A percentile compares a stretch with the other conserved stretches of the same genome.
phyloP scores from a whole-genome alignment of 495 filamentous ascomycete species.

The Podospora tetraspora region DNA sequence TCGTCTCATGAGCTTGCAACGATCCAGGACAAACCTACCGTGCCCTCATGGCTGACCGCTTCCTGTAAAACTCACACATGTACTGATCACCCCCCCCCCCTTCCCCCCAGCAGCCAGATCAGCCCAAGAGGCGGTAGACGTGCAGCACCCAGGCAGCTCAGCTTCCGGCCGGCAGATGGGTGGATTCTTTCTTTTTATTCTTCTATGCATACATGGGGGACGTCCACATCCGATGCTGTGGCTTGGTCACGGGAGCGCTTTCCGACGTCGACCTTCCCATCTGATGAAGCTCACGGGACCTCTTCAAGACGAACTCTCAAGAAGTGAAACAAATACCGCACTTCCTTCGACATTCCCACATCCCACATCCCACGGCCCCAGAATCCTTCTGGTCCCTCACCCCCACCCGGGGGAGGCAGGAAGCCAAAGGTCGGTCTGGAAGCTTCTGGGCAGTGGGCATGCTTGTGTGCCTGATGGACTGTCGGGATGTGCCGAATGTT shows the following conservation, averaged over 20 bases:
- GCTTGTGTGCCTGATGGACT: neutral
- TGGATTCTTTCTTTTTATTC: neutral
- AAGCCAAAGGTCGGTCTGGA: neutral
- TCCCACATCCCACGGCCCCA: too few species aligned
- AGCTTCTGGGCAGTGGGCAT: neutral
- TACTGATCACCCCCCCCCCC: neutral
- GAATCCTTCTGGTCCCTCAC: too few species aligned
- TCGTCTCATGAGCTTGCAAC: neutral
- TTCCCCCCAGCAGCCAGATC: neutral
- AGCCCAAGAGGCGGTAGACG: neutral
- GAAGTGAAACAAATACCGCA: neutral
- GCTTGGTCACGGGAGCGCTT: slow-evolving; percentile 14
- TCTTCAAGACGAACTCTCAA: neutral
- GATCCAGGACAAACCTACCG: neutral
- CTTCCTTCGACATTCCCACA: too few species aligned
- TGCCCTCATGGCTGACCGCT: neutral
- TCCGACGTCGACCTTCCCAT: neutral
- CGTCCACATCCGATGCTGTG: slow-evolving; percentile 6
- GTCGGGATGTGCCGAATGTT: neutral
- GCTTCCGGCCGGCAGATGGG: neutral
- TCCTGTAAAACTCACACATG: neutral
- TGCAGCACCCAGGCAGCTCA: neutral
- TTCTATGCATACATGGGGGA: neutral
- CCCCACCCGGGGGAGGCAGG: neutral
- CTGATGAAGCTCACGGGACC: too few species aligned